These are phyloP conservation scores for Trypanosomatidae sp. DNA, from an alignment of 208 protist species.

Conservation along the genomic window DNA sequence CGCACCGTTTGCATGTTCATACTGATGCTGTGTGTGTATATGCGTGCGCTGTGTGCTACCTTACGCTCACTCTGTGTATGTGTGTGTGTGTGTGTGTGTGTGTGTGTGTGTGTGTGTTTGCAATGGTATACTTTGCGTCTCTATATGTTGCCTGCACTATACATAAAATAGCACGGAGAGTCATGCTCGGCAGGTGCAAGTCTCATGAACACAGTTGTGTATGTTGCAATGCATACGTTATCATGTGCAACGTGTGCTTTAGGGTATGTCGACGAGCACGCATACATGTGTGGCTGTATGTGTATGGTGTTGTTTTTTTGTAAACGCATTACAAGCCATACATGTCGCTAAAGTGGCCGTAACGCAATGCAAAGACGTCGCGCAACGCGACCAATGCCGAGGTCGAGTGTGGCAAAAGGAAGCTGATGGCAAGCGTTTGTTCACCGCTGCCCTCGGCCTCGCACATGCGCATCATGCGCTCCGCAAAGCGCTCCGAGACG, in stretches of 20 bases:
- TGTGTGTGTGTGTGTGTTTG: neutral
- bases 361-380: slow-evolving; percentile 45
- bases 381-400: slow-evolving; percentile 51
- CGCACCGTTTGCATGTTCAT: neutral
- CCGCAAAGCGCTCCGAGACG: slow-evolving; percentile 57
- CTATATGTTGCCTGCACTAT: neutral
- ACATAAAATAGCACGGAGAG: neutral
- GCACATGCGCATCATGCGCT: slow-evolving; percentile 21
- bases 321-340: slow-evolving; percentile 9
- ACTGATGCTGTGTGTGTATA: too few species aligned
- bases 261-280: neutral
- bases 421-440: slow-evolving; percentile 37
- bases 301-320: neutral
- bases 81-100: neutral
- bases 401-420: slow-evolving; percentile 22
- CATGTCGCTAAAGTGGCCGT: slow-evolving; percentile 50
- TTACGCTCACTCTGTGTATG: neutral
- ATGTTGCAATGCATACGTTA: neutral
- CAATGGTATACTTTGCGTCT: neutral
- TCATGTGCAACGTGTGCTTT: too few species aligned
- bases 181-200: neutral
- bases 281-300: neutral
- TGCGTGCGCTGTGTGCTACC: too few species aligned
- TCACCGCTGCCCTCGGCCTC: slow-evolving; percentile 3
- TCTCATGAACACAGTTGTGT: neutral